Evolutionary conservation across 192 early-diverging fungal species (phyloP), one percentile per base, ranked within the genome.

Genomic region (Gaertneriomyces semiglobifer): DNA sequence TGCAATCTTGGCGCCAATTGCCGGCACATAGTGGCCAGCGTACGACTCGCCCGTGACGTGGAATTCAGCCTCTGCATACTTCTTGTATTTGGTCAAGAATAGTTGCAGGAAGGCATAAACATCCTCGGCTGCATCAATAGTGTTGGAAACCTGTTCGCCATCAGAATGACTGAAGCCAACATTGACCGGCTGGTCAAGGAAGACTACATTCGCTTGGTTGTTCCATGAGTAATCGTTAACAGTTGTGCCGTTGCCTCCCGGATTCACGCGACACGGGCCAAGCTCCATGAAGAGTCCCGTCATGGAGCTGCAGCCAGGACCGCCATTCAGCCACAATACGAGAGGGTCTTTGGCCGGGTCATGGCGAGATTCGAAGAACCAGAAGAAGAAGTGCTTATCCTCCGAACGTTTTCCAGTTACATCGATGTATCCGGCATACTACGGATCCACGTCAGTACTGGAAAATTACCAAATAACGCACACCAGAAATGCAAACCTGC

Each of bases 351-450:
- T 81, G 65, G 74, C 65, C 14, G 88, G 87, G 53, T 83, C 76
- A 63, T 82, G 81, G 66, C 92, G 90, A 6, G 90, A 89, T 75
- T 95, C 95, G 76, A 99, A 98, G 84, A 99, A 98, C 90, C 92
- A 94, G 75, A 92, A 94, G 81, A 92, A 94, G 70, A 92, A 93
- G 54, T 72, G 71, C 58, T 69, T 70, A 53, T 60, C 63, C 42
- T 64, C 66, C 9, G 67, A 71, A 33, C 25, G 25, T 46, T 71
- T 64, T n/a, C 57, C 73, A n/a, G 71, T 72, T 6, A 80, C 76
- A 56, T 82, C 83, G 18, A 82, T 65, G 65, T 82, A 85, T 18
- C 81, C 81, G 44, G 64, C 70, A 62, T 68, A 65, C 76, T 81
- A 59, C 12, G 58, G 11, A 44, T 41, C 41, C 14, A 7, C 40